Evolutionary conservation across 2,329 filamentous ascomycete species (phyloP).

Genomic region (Allantophomopsis lycopodina): DNA sequence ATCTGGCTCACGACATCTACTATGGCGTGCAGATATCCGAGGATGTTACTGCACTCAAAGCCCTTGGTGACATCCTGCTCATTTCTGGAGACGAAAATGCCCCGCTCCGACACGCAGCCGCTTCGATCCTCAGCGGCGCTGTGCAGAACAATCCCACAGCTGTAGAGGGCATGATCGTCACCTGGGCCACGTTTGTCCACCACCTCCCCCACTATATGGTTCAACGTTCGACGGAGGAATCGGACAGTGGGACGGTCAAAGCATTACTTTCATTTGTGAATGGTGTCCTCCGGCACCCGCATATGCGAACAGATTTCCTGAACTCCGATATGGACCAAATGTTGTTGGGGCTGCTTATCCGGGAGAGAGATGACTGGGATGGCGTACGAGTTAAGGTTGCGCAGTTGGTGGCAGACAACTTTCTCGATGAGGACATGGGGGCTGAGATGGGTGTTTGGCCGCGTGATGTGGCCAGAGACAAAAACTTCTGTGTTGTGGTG

Average conservation of each 20-base stretch:
- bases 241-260: conserved; percentile 15
- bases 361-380: conserved; percentile 31
- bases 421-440: conserved; percentile 52
- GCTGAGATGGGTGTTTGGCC: conserved; percentile 45
- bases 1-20: conserved; percentile 55
- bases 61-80: conserved; percentile 41
- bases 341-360: conserved; percentile 36
- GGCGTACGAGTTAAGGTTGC: conserved; percentile 38
- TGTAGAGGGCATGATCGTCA: conserved; percentile 32
- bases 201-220: background rate
- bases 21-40: conserved; percentile 51
- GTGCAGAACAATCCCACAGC: conserved; percentile 54
- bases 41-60: conserved; percentile 34
- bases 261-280: conserved; percentile 33
- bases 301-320: conserved; percentile 41
- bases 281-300: conserved; percentile 38
- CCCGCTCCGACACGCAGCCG: conserved; percentile 31
- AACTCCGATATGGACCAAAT: conserved; percentile 33
- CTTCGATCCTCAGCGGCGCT: conserved; percentile 40
- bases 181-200: conserved; percentile 24
- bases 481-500: conserved; percentile 21
- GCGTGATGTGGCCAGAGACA: conserved; percentile 18
- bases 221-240: conserved; percentile 13
- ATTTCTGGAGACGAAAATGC: conserved; percentile 6
- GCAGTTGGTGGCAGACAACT: conserved; percentile 47